These are phyloP conservation scores for Plantago ovata DNA, from an alignment of 257 asterid genomes.

Conservation along the genomic window DNA sequence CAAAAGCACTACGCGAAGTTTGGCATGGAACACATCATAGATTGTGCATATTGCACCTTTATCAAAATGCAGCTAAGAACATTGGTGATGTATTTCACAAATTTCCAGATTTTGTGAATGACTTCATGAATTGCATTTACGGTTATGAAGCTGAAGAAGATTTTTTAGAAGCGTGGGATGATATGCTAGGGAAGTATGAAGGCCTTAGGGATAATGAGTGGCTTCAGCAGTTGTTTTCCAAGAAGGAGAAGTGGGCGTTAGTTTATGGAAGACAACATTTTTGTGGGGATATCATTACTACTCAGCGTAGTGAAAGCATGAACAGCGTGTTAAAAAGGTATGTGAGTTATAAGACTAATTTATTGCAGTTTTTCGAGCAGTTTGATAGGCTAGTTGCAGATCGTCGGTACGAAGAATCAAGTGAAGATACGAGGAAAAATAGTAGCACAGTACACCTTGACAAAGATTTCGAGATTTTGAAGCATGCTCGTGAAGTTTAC, in stretches of 20 bases:
- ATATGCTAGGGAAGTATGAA: background rate
- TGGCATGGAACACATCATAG: no score
- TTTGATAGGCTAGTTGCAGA: background rate
- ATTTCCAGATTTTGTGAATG: background rate
- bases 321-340: background rate
- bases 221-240: background rate
- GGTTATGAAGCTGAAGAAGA: conserved; percentile 6
- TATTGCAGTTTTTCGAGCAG: background rate
- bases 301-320: conserved; percentile 11
- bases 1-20: no score
- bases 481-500: no score
- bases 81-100: background rate
- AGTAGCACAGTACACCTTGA: background rate
- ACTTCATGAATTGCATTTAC: background rate
- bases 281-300: background rate
- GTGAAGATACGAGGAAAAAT: background rate
- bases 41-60: no score
- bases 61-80: background rate
- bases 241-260: background rate
- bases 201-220: conserved; percentile 1
- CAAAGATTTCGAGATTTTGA: no score
- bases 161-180: background rate
- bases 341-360: background rate
- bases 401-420: background rate
- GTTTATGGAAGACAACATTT: background rate